Conservation (phyloP, 2,329 filamentous ascomycete species). For the Metarhizium brunneum region DNA sequence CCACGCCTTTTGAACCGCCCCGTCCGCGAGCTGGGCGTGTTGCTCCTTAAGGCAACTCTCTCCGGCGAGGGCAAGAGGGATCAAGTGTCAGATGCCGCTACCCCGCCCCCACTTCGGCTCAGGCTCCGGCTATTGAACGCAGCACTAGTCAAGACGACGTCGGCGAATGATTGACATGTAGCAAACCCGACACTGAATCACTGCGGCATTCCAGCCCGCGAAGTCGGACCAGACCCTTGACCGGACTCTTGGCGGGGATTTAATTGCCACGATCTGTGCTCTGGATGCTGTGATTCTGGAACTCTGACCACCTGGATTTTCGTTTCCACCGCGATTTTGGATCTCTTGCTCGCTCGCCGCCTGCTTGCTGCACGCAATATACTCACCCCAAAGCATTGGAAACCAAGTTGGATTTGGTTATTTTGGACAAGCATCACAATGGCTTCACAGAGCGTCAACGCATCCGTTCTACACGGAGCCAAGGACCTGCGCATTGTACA, state of each 20-base stretch:
- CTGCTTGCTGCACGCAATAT: not conserved
- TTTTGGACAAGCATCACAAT: not conserved
- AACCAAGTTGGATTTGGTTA: not conserved
- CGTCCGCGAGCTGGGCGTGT: no score
- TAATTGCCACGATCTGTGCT: not conserved
- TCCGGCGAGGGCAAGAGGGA: no score
- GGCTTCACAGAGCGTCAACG: constrained; percentile 24
- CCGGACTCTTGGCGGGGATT: not conserved
- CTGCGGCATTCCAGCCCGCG: not conserved
- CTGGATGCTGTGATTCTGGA: not conserved
- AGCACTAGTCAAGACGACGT: not conserved
- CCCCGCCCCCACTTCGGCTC: not conserved
- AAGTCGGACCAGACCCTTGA: not conserved
- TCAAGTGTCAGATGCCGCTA: not conserved
- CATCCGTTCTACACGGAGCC: constrained; percentile 45
- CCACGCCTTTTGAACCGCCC: no score
- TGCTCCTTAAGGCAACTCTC: no score
- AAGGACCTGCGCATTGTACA: constrained; percentile 39
- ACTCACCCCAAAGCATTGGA: not conserved
- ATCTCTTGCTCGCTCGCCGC: not conserved
- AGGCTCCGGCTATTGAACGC: not conserved
- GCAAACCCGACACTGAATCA: not conserved
- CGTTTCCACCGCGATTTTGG: not conserved
- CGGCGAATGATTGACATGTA: not conserved
- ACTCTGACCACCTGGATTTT: not conserved